phyloP scores from a whole-genome alignment of 148 eudicot species.

The Agrostemma githago region DNA sequence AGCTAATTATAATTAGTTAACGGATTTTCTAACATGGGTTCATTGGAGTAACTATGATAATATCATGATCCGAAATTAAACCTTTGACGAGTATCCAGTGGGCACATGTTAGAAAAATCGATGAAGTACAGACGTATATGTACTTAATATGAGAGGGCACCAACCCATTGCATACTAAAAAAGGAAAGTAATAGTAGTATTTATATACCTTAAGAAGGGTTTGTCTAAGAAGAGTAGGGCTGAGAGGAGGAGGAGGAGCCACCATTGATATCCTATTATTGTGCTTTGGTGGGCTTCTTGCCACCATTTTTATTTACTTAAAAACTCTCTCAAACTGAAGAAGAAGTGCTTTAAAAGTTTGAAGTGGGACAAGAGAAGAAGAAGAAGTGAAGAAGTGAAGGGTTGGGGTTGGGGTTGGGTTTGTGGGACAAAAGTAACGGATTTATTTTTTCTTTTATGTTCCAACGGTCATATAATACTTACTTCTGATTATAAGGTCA shows the following conservation, averaged over 20 bases:
- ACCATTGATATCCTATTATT: constrained; percentile 36
- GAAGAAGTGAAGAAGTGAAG: constrained; percentile 11
- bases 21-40: no score
- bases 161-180: no score
- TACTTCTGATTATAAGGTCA: neutral
- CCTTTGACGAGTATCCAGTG: no score
- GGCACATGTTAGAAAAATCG: no score
- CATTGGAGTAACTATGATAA: no score
- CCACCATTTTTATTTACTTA: constrained; percentile 80
- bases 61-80: no score
- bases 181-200: no score
- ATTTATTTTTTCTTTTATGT: constrained; percentile 15
- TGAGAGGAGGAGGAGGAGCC: constrained; percentile 55
- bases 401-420: constrained; percentile 11
- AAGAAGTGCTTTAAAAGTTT: neutral
- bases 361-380: constrained; percentile 12
- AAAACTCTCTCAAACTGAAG: no score
- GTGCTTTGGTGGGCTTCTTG: constrained; percentile 75
- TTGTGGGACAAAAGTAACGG: constrained; percentile 18
- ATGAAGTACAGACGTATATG: no score
- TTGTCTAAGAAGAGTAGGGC: constrained; percentile 69
- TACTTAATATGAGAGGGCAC: no score
- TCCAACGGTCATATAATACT: constrained; percentile 29
- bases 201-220: constrained; percentile 64
- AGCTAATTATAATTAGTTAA: neutral